Base-by-base conservation (phyloP, 257 asterid species). In the Scutellaria galericulata region DNA sequence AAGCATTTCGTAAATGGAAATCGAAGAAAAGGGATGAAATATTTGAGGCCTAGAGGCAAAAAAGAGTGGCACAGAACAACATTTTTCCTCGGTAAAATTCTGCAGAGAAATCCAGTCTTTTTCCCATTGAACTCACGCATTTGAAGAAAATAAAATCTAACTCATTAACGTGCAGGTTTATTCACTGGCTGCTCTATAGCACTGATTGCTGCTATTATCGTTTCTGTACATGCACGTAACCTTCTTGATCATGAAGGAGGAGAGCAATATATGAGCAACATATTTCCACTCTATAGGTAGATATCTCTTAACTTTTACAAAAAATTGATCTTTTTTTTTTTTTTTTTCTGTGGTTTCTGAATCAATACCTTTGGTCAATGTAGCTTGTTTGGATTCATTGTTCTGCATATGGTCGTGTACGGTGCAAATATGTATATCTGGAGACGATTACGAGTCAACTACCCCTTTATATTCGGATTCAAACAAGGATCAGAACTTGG, bases 221-320 rank as follows among this genome's bases (percentile, higher is more conserved):
- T 83, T 69, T 3, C 81, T 14, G 39, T 90, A 72, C 84, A 83
- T 22, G 90, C 87, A 2, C 74, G 86, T 14, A 31, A 83, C 37
- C 89, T 87, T 77, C 88, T 88, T 18, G 22, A 81, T 5, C 86
- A 82, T 9, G 69, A 9, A 10, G 88, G 83, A 46, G 78, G 81
- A 44, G 73, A n/a, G 2, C 79, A 59, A 72, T 93, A 90, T 67
- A 90, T 93, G 96, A 69, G 78, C n/a, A 89, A 71, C 62, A 82
- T 90, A 79, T 93, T 89, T 73, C 96, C 98, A 60, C 89, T 93
- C 46, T 86, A 93, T 58, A 90, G 96, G 97, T 92, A 90, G 88
- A 90, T 84, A 27, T 37, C 14, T 63, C 27, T 51, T 10, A 7
- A 69, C 35, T 5, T 10, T 56, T 9, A 2, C 56, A 63, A 20